phyloP scores from a whole-genome alignment of 2,329 filamentous ascomycete genomes.

The Ascochyta koolunga region DNA sequence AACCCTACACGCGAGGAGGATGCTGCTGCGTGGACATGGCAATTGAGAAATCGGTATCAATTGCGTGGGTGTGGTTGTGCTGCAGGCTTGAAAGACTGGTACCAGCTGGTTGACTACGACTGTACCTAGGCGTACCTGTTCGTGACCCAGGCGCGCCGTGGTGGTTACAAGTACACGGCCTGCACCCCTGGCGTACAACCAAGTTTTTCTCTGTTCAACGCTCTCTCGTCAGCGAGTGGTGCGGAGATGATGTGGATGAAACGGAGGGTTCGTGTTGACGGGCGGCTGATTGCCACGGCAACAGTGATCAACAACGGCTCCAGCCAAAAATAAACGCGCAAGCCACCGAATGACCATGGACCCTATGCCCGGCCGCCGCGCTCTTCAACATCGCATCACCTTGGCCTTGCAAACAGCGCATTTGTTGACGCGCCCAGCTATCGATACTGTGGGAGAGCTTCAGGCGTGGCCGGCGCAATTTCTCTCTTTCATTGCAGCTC shows the following conservation, averaged over 20 bases:
- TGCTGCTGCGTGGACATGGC: constrained; percentile 2
- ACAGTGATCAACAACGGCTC: constrained; percentile 10
- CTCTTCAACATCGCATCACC: constrained; percentile 17
- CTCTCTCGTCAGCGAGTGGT: constrained; percentile 11
- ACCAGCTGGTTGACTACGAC: neutral
- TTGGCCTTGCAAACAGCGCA: constrained; percentile 7
- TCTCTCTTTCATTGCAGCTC: constrained; percentile 17
- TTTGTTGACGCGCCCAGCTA: constrained; percentile 6
- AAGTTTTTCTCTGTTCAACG: constrained; percentile 12
- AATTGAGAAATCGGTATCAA: neutral
- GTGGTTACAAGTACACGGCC: neutral
- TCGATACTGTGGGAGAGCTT: constrained; percentile 9
- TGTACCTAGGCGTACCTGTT: no score
- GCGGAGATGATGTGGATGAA: constrained; percentile 14
- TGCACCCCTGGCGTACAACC: constrained; percentile 18
- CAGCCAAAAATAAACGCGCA: constrained; percentile 15
- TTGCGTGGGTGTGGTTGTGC: neutral
- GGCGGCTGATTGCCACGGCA: constrained; percentile 7
- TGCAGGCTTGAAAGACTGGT: neutral
- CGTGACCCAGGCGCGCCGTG: neutral
- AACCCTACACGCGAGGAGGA: constrained; percentile 10
- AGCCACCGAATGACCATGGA: constrained; percentile 1
- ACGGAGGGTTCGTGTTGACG: constrained; percentile 9
- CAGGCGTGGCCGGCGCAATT: constrained; percentile 13
- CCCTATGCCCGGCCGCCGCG: constrained; percentile 2